These are phyloP conservation scores for Seiridium cupressi DNA, from an alignment of 2,329 filamentous ascomycete genomes.

Conservation along the genomic window DNA sequence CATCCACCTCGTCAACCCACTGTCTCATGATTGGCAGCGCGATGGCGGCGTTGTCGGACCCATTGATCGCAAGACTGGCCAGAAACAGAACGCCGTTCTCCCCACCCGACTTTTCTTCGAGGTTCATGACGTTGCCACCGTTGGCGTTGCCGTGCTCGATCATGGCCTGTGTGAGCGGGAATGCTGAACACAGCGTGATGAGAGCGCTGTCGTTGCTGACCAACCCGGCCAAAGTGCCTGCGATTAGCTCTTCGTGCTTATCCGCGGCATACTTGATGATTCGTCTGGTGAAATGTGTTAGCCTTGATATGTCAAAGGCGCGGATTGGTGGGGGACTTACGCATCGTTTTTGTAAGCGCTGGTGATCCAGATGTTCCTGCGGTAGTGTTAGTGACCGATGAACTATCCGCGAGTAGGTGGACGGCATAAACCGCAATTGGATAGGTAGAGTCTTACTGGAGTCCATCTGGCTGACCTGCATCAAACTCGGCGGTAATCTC, in stretches of 20 bases:
- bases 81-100: conserved; percentile 2
- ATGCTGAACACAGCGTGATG: neutral
- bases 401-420: too few relatives aligned
- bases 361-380: neutral
- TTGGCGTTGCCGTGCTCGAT: neutral
- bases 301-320: neutral
- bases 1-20: neutral
- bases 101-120: neutral
- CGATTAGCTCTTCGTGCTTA: neutral
- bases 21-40: neutral
- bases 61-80: neutral
- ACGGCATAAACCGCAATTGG: too few relatives aligned
- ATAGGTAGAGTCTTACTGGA: neutral
- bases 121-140: neutral
- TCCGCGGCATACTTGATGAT: neutral
- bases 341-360: neutral
- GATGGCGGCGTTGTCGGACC: neutral
- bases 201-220: neutral
- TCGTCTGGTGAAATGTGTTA: neutral
- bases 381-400: too few relatives aligned
- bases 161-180: neutral
- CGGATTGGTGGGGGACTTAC: fast-evolving
- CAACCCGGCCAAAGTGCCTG: neutral
- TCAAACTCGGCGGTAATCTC: conserved; percentile 10
- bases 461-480: neutral